Percentiles rank a stretch among this genome's conserved stretches.
These are phyloP conservation scores for slime mould (Dictyostelium discoideum) DNA, from an alignment of 78 protist genomes.

Conservation along the genomic window dicty_2.7 NC_007091.3:4765501-4766000, in stretches of 20 bases:
- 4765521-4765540: conserved; percentile 95
- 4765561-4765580: conserved; percentile 95
- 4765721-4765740: conserved; percentile 98
- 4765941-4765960: conserved; percentile 46
- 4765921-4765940: conserved; percentile 73
- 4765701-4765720: conserved; percentile 97
- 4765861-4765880: conserved; percentile 93
- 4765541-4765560: conserved; percentile 95
- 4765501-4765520: conserved; percentile 96
- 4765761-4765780: conserved; percentile 98
- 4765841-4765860: conserved; percentile 98
- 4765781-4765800: conserved; percentile 98
- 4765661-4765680: not conserved
- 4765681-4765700: conserved; percentile 99
- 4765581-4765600: conserved; percentile 84
- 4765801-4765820: conserved; percentile 99
- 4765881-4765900: conserved; percentile 94
- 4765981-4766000: not conserved
- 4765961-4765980: not conserved
- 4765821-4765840: conserved; percentile 98
- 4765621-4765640: too few relatives aligned
- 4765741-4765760: conserved; percentile 98
- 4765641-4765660: too few relatives aligned
- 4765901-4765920: conserved; percentile 88
- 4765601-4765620: too few relatives aligned